Conservation (phyloP, 345 rosid species). For the Sonneratia caseolaris region DNA sequence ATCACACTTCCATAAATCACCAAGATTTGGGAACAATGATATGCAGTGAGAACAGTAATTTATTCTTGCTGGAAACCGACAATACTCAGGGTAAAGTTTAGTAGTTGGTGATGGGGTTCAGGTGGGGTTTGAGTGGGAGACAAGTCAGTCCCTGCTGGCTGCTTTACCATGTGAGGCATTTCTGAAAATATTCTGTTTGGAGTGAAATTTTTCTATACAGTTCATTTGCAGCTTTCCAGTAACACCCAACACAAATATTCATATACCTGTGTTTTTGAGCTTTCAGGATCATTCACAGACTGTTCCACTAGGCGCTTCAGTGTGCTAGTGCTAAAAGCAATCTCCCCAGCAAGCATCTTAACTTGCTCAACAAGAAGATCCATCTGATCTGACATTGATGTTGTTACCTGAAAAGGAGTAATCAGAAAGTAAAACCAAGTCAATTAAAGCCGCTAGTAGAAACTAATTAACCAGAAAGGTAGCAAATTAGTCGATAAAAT, state of each 20-base stretch:
- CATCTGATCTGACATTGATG: conserved; percentile 74
- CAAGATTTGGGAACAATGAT: not conserved
- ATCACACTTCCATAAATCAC: not conserved
- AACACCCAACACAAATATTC: not conserved
- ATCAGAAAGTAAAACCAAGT: not conserved
- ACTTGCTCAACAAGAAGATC: conserved; percentile 98
- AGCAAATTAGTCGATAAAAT: not conserved
- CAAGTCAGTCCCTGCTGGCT: not conserved
- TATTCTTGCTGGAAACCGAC: not conserved
- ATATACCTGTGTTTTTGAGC: conserved; percentile 65
- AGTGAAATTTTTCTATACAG: not conserved
- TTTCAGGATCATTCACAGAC: conserved; percentile 75
- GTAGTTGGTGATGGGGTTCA: not conserved
- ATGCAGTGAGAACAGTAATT: not conserved
- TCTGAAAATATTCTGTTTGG: not conserved
- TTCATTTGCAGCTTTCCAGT: not conserved
- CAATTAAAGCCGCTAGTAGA: not conserved
- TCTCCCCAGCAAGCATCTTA: conserved; percentile 98
- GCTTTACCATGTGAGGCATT: not conserved
- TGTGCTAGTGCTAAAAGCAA: conserved; percentile 88
- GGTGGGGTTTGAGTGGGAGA: not conserved
- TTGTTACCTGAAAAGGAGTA: conserved; percentile 34
- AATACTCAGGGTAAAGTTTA: not conserved
- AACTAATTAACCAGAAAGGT: not conserved
- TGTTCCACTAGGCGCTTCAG: conserved; percentile 92